Evolutionary conservation across 1,284 basidiomycete species (phyloP), one percentile per base, ranked within the genome.

Genomic region (Apiotrichum gracile): DNA sequence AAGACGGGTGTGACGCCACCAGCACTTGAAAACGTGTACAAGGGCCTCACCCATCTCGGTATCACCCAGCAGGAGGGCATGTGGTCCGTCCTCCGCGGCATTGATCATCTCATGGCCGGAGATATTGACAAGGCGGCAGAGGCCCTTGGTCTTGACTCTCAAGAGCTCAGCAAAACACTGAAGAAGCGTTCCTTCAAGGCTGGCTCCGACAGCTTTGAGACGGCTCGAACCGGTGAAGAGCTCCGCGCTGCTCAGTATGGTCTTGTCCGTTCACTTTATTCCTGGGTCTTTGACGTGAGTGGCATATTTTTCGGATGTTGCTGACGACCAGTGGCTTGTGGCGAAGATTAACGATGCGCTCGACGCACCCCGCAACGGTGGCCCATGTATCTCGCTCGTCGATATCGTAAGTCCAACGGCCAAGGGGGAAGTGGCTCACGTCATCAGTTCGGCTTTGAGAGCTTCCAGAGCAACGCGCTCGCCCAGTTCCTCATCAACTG

Each of bases 401-500:
- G 57, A 59, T 22, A 59, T 59, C 27, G 41, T 43, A 25, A 25
- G 40, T 37, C 8, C n/a, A 1, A 13, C 2, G 7, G 21, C 4
- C 39, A 5, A 16, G 10, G 3, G 6, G 2, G 12, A n/a, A 9
- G 12, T 8, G 7, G 12, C 49, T 43, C 19, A 50, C 25, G n/a
- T n/a, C n/a, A 17, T 14, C 33, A 43, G 41, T 59, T 59, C 25
- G 57, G 57, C 5, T 59, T 59, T n/a, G 57, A 59, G 43, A 53
- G 53, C 33, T 59, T 55, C 38, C 41, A 43, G 22, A 47, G 34
- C 16, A 55, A 59, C 42, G 52, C 53, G n/a, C 53, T 59, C 5
- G 54, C 51, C 1, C 57, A 59, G 49, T 59, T 59, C 42, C 46
- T 59, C 21, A 59, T 59, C 57, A 59, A 59, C 51, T 59, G 57